Conservation (phyloP, 2,329 filamentous ascomycete genomes). For the Fusarium solani-melongenae region DNA sequence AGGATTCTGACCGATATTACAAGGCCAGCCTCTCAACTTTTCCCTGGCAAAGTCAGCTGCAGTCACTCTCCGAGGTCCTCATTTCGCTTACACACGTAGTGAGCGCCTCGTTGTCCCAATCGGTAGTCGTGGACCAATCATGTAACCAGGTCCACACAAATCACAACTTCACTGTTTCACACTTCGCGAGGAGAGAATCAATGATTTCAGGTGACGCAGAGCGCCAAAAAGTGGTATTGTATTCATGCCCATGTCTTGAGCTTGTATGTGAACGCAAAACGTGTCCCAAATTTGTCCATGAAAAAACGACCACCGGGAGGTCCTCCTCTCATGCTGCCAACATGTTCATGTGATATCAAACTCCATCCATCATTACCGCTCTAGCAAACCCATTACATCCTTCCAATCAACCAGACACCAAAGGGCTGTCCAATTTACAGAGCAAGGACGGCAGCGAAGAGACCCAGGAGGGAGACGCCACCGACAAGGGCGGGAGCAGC, state of each 20-base stretch:
- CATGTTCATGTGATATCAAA: constrained; percentile 37
- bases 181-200: not conserved
- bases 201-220: constrained; percentile 17
- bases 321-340: constrained; percentile 34
- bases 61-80: constrained; percentile 1
- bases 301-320: constrained; percentile 30
- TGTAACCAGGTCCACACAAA: not conserved
- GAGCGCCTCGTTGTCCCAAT: constrained; percentile 17
- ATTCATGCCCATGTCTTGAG: constrained; percentile 39
- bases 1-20: not conserved
- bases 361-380: constrained; percentile 41
- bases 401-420: constrained; percentile 4
- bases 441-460: constrained; percentile 62
- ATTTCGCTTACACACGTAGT: constrained; percentile 25
- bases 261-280: constrained; percentile 41
- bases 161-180: constrained; percentile 6
- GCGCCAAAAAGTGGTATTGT: constrained; percentile 41
- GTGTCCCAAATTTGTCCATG: constrained; percentile 43
- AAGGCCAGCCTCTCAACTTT: not conserved
- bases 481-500: constrained; percentile 53
- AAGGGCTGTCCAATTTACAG: constrained; percentile 53
- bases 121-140: constrained; percentile 27
- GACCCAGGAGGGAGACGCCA: constrained; percentile 58
- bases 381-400: constrained; percentile 38
- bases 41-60: not conserved